Evolutionary conservation across 2,329 filamentous ascomycete genomes (phyloP).

Genomic region (Sporothrix variecibatus): DNA sequence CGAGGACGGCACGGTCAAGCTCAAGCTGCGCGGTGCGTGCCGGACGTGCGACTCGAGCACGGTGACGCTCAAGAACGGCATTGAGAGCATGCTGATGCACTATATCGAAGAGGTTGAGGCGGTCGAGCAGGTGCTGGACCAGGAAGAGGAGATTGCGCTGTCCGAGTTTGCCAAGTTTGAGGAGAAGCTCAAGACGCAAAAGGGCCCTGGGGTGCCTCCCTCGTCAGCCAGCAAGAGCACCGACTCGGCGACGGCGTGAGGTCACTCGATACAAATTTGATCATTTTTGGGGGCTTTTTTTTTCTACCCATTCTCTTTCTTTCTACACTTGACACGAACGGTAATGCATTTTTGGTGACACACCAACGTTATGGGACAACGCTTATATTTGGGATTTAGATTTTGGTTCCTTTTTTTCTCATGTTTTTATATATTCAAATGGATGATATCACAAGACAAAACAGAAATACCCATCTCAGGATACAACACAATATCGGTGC

Average conservation of each 20-base stretch:
- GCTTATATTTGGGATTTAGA: neutral
- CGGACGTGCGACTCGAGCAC: constrained; percentile 96
- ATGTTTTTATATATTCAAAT: neutral
- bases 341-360: neutral
- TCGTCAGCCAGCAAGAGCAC: constrained; percentile 42
- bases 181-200: constrained; percentile 68
- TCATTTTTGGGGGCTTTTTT: neutral
- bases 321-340: neutral
- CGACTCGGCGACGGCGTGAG: constrained; percentile 28
- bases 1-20: constrained; percentile 75
- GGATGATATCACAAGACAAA: constrained; percentile 4
- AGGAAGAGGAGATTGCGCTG: constrained; percentile 86
- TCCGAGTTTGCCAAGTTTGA: constrained; percentile 94
- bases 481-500: neutral
- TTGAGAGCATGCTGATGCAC: constrained; percentile 98
- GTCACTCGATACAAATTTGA: neutral
- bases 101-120: constrained; percentile 96
- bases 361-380: neutral
- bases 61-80: constrained; percentile 94
- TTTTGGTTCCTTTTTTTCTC: neutral
- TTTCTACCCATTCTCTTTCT: neutral
- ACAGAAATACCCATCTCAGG: neutral
- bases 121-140: constrained; percentile 85
- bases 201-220: constrained; percentile 45
- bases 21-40: constrained; percentile 91